Evolutionary conservation across 257 asterid genomes (phyloP).

Genomic region (Nicotiana knightiana): DNA sequence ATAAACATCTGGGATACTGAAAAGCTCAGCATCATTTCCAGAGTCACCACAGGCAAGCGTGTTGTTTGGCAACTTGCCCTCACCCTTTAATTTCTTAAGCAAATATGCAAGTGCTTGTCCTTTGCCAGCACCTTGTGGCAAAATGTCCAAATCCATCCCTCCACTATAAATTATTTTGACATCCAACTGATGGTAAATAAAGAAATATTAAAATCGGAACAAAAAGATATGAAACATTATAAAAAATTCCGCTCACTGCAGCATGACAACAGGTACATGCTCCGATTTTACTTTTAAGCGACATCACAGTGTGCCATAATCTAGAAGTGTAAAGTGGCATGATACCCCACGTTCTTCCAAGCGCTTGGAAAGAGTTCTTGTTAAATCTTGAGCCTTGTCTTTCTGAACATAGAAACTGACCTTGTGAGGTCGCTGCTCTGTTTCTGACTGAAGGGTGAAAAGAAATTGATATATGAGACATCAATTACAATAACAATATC

Average conservation of each 20-base stretch:
- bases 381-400: conserved; percentile 67
- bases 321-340: neutral
- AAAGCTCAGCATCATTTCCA: conserved; percentile 92
- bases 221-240: conserved; percentile 5
- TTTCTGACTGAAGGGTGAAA: conserved; percentile 64
- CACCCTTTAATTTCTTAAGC: conserved; percentile 62
- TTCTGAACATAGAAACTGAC: conserved; percentile 76
- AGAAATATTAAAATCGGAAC: conserved; percentile 10
- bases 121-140: conserved; percentile 96
- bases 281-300: neutral
- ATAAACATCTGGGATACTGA: conserved; percentile 76
- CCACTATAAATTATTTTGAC: conserved; percentile 95
- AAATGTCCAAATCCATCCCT: conserved; percentile 87
- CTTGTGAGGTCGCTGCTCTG: conserved; percentile 93
- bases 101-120: conserved; percentile 97
- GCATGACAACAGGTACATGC: neutral
- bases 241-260: neutral
- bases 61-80: conserved; percentile 59
- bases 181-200: conserved; percentile 62
- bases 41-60: conserved; percentile 98
- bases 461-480: conserved; percentile 3
- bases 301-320: neutral
- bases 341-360: conserved; percentile 79
- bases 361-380: conserved; percentile 42
- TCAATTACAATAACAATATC: neutral